Evolutionary conservation across 2,329 filamentous ascomycete genomes (phyloP), one percentile per base, ranked within the genome.

Genomic region (Calonectria montana): DNA sequence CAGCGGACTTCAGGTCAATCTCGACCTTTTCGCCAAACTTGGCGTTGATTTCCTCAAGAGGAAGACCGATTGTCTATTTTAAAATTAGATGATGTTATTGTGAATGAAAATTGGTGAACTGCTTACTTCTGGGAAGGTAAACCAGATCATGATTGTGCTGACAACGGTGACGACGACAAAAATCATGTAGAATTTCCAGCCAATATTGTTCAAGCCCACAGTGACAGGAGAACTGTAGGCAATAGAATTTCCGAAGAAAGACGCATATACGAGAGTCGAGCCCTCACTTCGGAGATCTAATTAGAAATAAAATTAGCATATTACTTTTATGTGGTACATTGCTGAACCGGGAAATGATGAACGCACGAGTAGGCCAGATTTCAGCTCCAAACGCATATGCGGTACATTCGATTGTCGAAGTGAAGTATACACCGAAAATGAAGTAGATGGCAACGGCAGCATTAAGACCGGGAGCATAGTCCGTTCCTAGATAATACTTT

Each of bases 91-190:
- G 29, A 27, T 25, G 18, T 39, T 10, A 23, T 9, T 59, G 3
- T 31, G 8, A 37, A 16, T 67, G 74, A 66, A 4, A 25, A 5
- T 31, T 7, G 2, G 31, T n/a, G 21, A 2, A 15, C 15, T 6
- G 41, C 67, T 45, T 10, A 67, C 71, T 55, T 79, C 76, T 1
- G 74, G 76, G 43, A 75, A 76, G 10, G 75, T 74, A 69, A 80
- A 68, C 21, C 57, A 79, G 37, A 73, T 80, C 35, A 79, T 76
- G 21, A 82, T 79, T 75, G 73, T 69, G 47, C 67, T 69, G 16
- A 67, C 53, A n/a, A 73, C 55, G 4, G 64, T 72, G 55, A 74
- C 71, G 18, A 66, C 73, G 13, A 76, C 79, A 25, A 80, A 78
- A 18, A 81, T 78, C 62, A 76, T 66, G 48, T 77, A 77, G 21